Conservation (phyloP, 345 rosid species). For the Murraya koenigii region DNA sequence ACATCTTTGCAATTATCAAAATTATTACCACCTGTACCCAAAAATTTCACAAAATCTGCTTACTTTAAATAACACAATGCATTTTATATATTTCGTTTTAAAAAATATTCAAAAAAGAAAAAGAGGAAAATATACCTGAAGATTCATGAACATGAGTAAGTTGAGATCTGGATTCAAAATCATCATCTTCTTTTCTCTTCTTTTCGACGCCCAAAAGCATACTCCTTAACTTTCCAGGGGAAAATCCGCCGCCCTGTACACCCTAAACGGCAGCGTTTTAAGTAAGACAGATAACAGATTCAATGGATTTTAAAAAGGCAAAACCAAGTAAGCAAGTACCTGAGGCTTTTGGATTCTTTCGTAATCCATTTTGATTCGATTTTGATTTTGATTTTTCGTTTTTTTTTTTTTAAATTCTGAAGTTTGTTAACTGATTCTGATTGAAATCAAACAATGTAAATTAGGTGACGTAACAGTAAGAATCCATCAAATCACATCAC, state of each 20-base stretch:
- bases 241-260: constrained; percentile 57
- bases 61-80: neutral
- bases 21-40: constrained; percentile 37
- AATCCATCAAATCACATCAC: neutral
- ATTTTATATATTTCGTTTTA: too few relatives aligned
- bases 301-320: neutral
- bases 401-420: too few relatives aligned
- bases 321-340: constrained; percentile 26
- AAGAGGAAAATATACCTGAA: constrained; percentile 4
- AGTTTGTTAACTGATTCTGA: neutral
- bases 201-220: constrained; percentile 70
- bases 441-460: too few relatives aligned
- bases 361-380: constrained; percentile 53
- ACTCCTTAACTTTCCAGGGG: constrained; percentile 71
- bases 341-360: constrained; percentile 78
- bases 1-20: constrained; percentile 82
- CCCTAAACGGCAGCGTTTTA: constrained; percentile 10
- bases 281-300: constrained; percentile 5
- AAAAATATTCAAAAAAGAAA: neutral
- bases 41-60: neutral
- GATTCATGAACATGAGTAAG: constrained; percentile 39
- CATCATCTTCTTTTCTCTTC: constrained; percentile 53
- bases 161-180: constrained; percentile 62
- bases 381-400: neutral
- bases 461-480: neutral